Evolutionary conservation across 164 flowering plant genomes (phyloP), one percentile per base, ranked within the genome.

Genomic region (Euptelea pleiosperma): DNA sequence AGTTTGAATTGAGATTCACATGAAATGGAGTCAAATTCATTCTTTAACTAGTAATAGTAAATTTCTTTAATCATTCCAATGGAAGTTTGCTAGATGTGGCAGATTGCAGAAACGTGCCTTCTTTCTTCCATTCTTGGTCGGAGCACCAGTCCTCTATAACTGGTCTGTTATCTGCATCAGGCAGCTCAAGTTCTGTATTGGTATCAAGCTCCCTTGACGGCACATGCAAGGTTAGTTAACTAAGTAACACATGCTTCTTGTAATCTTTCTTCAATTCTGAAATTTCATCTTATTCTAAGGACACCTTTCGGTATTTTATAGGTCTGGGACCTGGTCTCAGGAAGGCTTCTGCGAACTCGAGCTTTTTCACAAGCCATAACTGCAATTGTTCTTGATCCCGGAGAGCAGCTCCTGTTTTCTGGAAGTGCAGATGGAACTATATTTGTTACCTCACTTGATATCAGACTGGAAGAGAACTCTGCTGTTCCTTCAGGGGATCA

Each of bases 161-260:
- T 33, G 73, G 77, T 53, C 58, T 82, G 18, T 12, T 73, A 61
- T 62, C 69, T 7, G 59, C 62, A 33, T 70, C 77, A 19, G 56
- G 67, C 55, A 47, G 68, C 36, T 57, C 74, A 25, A 68, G 60
- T 51, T 67, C 75, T 37, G 48, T 69, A 36, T 60, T 77, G 14
- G 16, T 78, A 58, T 77, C 87, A 35, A 75, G 84, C 74, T 82
- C 84, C 31, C 65, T 74, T 26, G 87, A 82, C 64, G 77, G 79
- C 41, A 75, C 77, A 22, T 79, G 78, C 78, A 82, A 78, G 87
- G 87, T 82, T 6, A 21, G 31, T 35, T 18, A 16, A 50, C 31
- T 35, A 11, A 35, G 31, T 36, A 45, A 12, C 22, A 1, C 26
- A 29, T 25, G n/a, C 8, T 53, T 18, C 14, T 56, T 2, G 0